phyloP scores from a whole-genome alignment of 441 rosid genomes.

The Metrosideros polymorpha region DNA sequence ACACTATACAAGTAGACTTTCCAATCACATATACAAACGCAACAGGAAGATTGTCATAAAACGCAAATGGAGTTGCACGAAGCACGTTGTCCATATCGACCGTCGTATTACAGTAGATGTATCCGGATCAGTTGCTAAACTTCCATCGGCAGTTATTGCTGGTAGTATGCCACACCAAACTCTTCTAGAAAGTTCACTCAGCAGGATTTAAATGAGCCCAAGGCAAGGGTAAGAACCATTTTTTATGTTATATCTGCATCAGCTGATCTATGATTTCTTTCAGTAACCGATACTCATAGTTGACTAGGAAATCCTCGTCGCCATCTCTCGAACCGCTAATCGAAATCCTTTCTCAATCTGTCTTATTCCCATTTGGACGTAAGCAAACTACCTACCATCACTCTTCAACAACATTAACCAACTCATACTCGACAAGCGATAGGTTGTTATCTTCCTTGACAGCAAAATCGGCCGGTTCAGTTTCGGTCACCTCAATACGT shows the following conservation, averaged over 20 bases:
- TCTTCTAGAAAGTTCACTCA: not conserved
- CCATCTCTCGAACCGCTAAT: not conserved
- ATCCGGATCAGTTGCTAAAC: not conserved
- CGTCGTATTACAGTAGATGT: not conserved
- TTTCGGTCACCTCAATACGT: slow-evolving; percentile 4
- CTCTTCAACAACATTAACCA: slow-evolving; percentile 10
- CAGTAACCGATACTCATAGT: not conserved
- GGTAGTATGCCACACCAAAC: not conserved
- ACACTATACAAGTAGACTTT: not conserved
- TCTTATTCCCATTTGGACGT: not conserved
- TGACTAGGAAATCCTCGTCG: not conserved
- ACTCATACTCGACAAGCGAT: slow-evolving; percentile 7
- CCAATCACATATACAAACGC: not conserved
- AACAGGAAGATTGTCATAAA: not conserved
- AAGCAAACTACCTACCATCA: not conserved
- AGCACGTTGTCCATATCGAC: not conserved
- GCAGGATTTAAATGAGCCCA: not conserved
- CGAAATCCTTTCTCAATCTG: not conserved
- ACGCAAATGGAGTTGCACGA: not conserved
- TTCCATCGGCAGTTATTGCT: not conserved
- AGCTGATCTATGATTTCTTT: not conserved
- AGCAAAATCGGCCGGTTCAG: slow-evolving; percentile 3
- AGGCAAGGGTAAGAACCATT: not conserved
- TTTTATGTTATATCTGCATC: not conserved
- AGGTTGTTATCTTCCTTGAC: slow-evolving; percentile 6